These are phyloP conservation scores for Penicillium maclennaniae DNA, from an alignment of 495 filamentous ascomycete genomes.

Conservation along the genomic window DNA sequence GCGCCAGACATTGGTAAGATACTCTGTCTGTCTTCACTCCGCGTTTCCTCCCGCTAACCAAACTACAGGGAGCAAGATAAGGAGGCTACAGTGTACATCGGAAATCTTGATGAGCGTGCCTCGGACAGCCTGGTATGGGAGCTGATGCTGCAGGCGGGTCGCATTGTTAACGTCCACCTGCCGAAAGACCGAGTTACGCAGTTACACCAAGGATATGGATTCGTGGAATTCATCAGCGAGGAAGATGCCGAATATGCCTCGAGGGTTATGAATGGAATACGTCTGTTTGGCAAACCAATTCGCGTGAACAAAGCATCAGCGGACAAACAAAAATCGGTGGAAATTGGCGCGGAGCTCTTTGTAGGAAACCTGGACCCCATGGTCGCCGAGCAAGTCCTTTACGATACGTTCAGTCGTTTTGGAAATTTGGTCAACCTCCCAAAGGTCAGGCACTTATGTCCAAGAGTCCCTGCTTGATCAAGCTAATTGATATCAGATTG, in stretches of 20 bases:
- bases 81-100: constrained; percentile 96
- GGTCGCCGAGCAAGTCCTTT: constrained; percentile 95
- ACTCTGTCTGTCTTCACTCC: neutral
- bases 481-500: constrained; percentile 52
- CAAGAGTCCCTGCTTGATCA: neutral
- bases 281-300: constrained; percentile 90
- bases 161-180: constrained; percentile 94
- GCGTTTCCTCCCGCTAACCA: constrained; percentile 1
- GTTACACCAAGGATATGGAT: constrained; percentile 95
- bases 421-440: constrained; percentile 77
- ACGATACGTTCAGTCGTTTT: constrained; percentile 94
- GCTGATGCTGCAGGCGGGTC: constrained; percentile 94
- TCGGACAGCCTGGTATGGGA: constrained; percentile 91
- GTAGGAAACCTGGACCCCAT: constrained; percentile 93
- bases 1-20: constrained; percentile 75
- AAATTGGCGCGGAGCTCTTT: constrained; percentile 96
- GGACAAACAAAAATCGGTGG: constrained; percentile 93
- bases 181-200: constrained; percentile 97
- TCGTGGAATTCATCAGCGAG: constrained; percentile 95
- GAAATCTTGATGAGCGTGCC: constrained; percentile 95
- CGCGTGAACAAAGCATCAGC: constrained; percentile 95
- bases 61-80: constrained; percentile 90
- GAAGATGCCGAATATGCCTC: constrained; percentile 97
- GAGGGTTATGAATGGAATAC: constrained; percentile 93
- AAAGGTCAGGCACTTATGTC: constrained; percentile 50